Conservation (phyloP, 129 eudicot genomes). For the Centaurea solstitialis region DNA sequence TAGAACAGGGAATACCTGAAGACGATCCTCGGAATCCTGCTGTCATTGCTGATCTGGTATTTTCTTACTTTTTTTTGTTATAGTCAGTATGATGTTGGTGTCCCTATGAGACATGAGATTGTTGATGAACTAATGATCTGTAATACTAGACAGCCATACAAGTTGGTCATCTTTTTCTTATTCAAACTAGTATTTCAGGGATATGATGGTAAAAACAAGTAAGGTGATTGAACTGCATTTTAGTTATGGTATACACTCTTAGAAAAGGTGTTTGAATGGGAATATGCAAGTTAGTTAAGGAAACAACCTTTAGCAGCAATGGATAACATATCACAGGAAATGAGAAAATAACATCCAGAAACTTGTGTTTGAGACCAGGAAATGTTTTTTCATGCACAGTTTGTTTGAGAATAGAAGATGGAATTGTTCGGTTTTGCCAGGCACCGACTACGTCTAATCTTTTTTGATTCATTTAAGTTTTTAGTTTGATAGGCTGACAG, state of each 20-base stretch:
- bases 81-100: conserved; percentile 2
- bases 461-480: background rate
- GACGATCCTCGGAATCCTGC: conserved; percentile 99
- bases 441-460: background rate
- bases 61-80: conserved; percentile 1
- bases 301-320: background rate
- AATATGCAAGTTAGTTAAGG: background rate
- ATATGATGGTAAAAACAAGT: background rate
- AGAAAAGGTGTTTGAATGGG: background rate
- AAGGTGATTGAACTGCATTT: background rate
- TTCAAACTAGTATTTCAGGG: background rate
- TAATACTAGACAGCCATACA: background rate
- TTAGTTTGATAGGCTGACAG: conserved; percentile 1
- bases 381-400: background rate
- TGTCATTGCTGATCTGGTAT: conserved; percentile 99
- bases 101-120: background rate
- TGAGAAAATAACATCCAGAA: background rate
- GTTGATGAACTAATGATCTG: background rate
- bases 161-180: background rate
- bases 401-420: background rate
- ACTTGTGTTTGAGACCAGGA: background rate
- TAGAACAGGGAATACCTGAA: conserved; percentile 99
- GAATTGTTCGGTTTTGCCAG: background rate
- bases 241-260: background rate
- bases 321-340: background rate